Evolutionary conservation across 495 filamentous ascomycete genomes (phyloP), one percentile per base, ranked within the genome.

Genomic region (Aspergillus panamensis): DNA sequence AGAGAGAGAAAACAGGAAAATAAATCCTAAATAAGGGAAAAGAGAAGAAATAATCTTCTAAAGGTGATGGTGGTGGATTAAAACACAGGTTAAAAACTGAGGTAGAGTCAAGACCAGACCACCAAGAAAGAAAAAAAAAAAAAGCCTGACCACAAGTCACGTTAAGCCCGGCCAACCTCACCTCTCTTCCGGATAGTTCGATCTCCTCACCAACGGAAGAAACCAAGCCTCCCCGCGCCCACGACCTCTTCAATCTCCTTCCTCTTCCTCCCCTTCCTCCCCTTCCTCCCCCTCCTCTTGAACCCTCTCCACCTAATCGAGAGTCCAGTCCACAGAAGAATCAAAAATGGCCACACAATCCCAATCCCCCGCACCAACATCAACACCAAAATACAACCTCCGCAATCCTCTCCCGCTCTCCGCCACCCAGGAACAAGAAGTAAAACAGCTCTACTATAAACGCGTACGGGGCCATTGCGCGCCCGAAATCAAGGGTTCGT

Each of bases 341-440:
- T 16, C 57, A 65, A 71, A 65, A 65, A 60, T 65, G 60, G 9
- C 48, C 32, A 31, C 48, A 3, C 29, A 29, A 29, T 30, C 43
- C 43, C 51, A 20, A 25, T n/a, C n/a, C n/a, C n/a, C 33, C 33
- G 13, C 33, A 35, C 33, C 33, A 8, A 13, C 33, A 14, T 20
- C 45, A 3, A 53, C 33, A 20, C 51, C 57, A 51, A 69, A 73
- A 63, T 72, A 75, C 59, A 78, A 77, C 61, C 68, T 79, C 60
- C 82, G 84, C 62, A 96, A 95, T 68, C 94, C 94, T 2, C 76
- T 96, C 47, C 94, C 95, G n/a, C 82, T 98, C 48, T 96, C 92
- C 47, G 86, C 95, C 6, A 78, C 87, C 8, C 94, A 98, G 70
- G 94, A 98, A 76, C 80, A 86, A 37, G 90, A 96, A 77, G 92